Conservation (phyloP, 768 basidiomycete genomes). For the Phlegmacium glaucopus region DNA sequence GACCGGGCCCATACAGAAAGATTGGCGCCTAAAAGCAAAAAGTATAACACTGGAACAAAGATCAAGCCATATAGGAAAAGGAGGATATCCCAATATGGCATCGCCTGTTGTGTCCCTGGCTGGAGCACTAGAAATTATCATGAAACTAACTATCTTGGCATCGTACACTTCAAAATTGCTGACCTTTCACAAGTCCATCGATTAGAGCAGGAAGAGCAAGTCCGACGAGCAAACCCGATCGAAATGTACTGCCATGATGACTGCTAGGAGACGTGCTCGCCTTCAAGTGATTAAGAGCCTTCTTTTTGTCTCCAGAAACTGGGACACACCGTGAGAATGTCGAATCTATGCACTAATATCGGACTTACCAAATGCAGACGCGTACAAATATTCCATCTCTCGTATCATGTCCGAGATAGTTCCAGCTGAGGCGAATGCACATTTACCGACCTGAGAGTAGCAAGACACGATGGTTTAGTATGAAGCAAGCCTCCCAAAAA, state of each 20-base stretch:
- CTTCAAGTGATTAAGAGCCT: slow-evolving; percentile 66
- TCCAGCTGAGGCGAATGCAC: slow-evolving; percentile 63
- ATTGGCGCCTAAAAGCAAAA: slow-evolving; percentile 80
- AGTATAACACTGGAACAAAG: slow-evolving; percentile 70
- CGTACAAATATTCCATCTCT: slow-evolving; percentile 75
- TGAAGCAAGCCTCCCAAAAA: not conserved
- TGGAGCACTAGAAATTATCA: slow-evolving; percentile 11
- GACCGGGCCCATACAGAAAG: slow-evolving; percentile 70
- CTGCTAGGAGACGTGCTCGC: slow-evolving; percentile 45
- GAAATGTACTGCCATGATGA: slow-evolving; percentile 70
- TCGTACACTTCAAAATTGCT: slow-evolving; percentile 2
- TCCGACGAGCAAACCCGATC: slow-evolving; percentile 72
- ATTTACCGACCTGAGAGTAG: slow-evolving; percentile 52
- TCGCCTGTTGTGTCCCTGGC: slow-evolving; percentile 17
- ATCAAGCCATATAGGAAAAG: slow-evolving; percentile 78
- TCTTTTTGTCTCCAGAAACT: slow-evolving; percentile 74
- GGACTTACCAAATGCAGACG: slow-evolving; percentile 68
- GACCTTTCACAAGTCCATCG: slow-evolving; percentile 62
- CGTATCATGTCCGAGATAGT: slow-evolving; percentile 64
- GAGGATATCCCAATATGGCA: slow-evolving; percentile 72
- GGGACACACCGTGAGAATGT: not conserved
- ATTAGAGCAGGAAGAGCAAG: slow-evolving; percentile 66
- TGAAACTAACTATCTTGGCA: not conserved
- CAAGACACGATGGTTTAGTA: not conserved
- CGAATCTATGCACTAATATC: not conserved